Evolutionary conservation across 2,329 filamentous ascomycete genomes (phyloP), one percentile per base, ranked within the genome.

Genomic region (Colletotrichum cereale): DNA sequence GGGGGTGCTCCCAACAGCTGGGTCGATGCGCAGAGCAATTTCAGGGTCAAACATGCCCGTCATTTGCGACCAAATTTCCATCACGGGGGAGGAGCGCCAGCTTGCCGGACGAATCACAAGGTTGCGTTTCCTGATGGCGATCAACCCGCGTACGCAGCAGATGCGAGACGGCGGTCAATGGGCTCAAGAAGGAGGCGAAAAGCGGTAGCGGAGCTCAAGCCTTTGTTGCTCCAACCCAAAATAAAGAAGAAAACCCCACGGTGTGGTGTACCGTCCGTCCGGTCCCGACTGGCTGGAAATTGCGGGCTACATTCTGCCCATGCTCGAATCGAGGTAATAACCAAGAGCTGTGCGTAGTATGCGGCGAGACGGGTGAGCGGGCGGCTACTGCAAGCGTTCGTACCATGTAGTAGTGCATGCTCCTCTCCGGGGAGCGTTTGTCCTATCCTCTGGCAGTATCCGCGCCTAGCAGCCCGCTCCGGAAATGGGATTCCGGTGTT

Each of bases 241-340:
- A 5, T 1, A 44, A 44, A n/a, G n/a, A 47, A 56, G 55, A 52
- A 38, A 62, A 63, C 44, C 58, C 29, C 52, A 68, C 29, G 38
- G 53, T 58, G 48, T 67, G 40, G 36, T 68, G 58, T 68, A 38
- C 58, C 58, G 65, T 69, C 69, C 53, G 44, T 64, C 65, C 65
- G 65, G 66, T 71, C 64, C 67, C 67, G 67, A 71, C 42, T 69
- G 62, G 57, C 44, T 71, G 56, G 67, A 71, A 67, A 67, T 36
- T 71, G 64, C 58, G 69, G 65, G 64, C 53, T 71, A 53, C 58
- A 63, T 42, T 42, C 29, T 62, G 57, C 57, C 68, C 50, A 52
- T 62, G 57, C 56, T 57, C 47, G 34, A 36, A 52, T 52, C 58
- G 14, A 62, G 44, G 64, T 68, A 18, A 29, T 36, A 38, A n/a